Conservation (phyloP, 371 early-diverging fungal genomes). For the Apophysomyces elegans region DNA sequence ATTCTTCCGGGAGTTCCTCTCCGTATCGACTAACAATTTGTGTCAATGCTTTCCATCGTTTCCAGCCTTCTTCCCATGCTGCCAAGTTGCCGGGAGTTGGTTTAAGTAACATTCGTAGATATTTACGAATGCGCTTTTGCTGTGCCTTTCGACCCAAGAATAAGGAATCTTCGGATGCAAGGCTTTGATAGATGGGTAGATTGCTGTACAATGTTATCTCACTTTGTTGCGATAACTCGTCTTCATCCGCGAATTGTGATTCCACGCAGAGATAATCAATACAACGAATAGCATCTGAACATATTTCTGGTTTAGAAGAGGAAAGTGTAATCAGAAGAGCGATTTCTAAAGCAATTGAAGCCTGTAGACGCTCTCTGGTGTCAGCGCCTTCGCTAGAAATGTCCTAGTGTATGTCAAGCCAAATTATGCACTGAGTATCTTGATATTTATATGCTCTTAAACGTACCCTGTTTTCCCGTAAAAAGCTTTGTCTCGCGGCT, state of each 20-base stretch:
- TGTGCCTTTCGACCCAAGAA: conserved; percentile 73
- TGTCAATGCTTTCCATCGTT: conserved; percentile 70
- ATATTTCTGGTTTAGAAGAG: conserved; percentile 73
- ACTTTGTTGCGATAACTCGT: conserved; percentile 47
- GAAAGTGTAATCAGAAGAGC: conserved; percentile 75
- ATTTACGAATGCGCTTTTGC: conserved; percentile 75
- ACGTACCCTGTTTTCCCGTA: conserved; percentile 39
- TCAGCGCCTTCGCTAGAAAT: conserved; percentile 52
- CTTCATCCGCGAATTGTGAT: conserved; percentile 59
- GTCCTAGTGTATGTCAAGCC: conserved; percentile 29
- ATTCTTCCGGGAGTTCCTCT: conserved; percentile 7
- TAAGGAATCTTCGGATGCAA: conserved; percentile 54
- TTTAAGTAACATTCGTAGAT: conserved; percentile 62
- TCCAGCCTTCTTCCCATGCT: conserved; percentile 85
- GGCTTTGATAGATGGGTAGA: conserved; percentile 69
- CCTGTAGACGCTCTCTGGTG: conserved; percentile 65
- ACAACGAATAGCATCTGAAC: conserved; percentile 57
- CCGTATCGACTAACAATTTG: conserved; percentile 7
- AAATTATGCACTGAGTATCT: conserved; percentile 1
- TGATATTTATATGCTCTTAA: neutral
- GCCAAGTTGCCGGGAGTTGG: conserved; percentile 75
- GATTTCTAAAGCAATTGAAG: conserved; percentile 71
- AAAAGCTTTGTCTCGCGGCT: conserved; percentile 63
- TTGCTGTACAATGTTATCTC: conserved; percentile 65
- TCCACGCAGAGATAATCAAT: conserved; percentile 61